phyloP scores from a whole-genome alignment of 2,329 filamentous ascomycete species.

The Talaromyces sp. region DNA sequence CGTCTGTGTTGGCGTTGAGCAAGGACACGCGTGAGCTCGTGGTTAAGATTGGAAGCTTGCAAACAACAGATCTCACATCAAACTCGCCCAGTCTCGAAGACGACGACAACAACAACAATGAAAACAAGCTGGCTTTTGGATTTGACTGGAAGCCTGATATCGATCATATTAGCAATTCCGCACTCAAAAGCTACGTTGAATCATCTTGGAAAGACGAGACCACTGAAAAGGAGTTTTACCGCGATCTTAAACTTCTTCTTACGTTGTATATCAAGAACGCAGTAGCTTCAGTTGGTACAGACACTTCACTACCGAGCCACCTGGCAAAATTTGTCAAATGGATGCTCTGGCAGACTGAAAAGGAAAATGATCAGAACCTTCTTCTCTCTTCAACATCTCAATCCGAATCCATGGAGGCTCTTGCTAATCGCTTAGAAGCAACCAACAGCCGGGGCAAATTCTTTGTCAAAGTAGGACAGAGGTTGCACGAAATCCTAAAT shows the following conservation, averaged over 20 bases:
- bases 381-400: not conserved
- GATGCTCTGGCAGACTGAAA: not conserved
- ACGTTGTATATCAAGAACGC: no score
- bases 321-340: not conserved
- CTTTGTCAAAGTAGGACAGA: conserved; percentile 26
- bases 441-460: conserved; percentile 28
- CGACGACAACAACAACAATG: not conserved
- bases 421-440: not conserved
- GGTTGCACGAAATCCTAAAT: conserved; percentile 1
- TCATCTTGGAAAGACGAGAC: no score
- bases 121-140: not conserved
- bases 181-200: no score
- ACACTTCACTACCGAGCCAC: not conserved
- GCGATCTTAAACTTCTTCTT: no score
- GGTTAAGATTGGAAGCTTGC: not conserved
- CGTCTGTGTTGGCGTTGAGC: not conserved
- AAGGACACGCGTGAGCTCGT: not conserved
- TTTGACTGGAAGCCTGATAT: not conserved
- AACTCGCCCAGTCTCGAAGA: not conserved
- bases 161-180: no score
- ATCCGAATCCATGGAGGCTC: not conserved
- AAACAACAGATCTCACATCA: not conserved
- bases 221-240: no score
- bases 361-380: no score
- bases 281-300: no score